phyloP scores from a whole-genome alignment of 768 basidiomycete genomes.

The Lentinula aciculospora region DNA sequence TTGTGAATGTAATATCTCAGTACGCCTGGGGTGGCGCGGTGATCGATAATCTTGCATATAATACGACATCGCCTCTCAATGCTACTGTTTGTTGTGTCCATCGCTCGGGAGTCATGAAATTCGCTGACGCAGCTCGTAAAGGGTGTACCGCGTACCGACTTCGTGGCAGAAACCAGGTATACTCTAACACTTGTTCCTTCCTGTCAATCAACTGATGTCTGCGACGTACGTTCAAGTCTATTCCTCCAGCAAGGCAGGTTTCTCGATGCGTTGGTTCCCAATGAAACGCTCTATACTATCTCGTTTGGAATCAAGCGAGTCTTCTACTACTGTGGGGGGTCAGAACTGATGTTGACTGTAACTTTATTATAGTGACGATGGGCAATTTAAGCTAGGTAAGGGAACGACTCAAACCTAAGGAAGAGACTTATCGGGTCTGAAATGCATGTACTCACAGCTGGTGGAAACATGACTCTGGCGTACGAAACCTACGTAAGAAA shows the following conservation, averaged over 20 bases:
- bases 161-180: slow-evolving; percentile 18
- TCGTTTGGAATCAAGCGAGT: slow-evolving; percentile 27
- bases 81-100: slow-evolving; percentile 12
- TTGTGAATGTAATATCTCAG: slow-evolving; percentile 8
- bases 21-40: slow-evolving; percentile 29
- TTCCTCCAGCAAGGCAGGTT: slow-evolving; percentile 24
- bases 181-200: background rate
- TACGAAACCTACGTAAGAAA: slow-evolving; percentile 17
- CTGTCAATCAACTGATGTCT: background rate
- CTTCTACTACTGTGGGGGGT: background rate
- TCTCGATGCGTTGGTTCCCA: slow-evolving; percentile 21
- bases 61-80: slow-evolving; percentile 23
- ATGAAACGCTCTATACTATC: slow-evolving; percentile 22
- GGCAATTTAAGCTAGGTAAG: slow-evolving; percentile 20
- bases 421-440: background rate
- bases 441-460: slow-evolving; percentile 11
- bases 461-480: slow-evolving; percentile 18
- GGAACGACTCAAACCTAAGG: background rate
- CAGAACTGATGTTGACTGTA: background rate
- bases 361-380: slow-evolving; percentile 17
- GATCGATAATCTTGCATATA: slow-evolving; percentile 27
- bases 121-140: background rate
- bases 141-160: slow-evolving; percentile 21
- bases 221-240: slow-evolving; percentile 4
- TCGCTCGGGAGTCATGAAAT: background rate